Evolutionary conservation across 2,329 filamentous ascomycete genomes (phyloP), one percentile per base, ranked within the genome.

Genomic region (Phaeosphaeria sp.): DNA sequence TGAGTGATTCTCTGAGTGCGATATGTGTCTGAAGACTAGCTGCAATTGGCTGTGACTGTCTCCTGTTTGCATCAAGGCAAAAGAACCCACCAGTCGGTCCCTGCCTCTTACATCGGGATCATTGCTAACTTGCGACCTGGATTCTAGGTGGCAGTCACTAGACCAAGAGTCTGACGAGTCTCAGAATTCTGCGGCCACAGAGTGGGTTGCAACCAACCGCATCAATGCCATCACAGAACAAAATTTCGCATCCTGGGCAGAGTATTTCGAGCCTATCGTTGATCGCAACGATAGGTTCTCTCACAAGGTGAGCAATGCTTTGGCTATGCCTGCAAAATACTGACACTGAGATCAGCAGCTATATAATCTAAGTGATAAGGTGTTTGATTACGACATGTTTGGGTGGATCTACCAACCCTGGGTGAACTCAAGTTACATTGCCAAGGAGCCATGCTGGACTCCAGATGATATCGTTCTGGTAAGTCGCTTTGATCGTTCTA

Each of bases 241-340:
- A 6, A 68, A 68, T 0, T 84, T 81, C 63, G 54, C 65, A 1
- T 70, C 68, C 13, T 83, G 81, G 77, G 43, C 72, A 10, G 76
- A 80, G 33, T 77, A 80, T 27, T 78, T n/a, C 9, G 63, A 59
- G 1, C 56, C 60, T 30, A 22, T 59, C 9, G 5, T 78, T 18
- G 58, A 66, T 15, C 58, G 71, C 30, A 63, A 58, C 1, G 75
- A 78, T 58, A 58, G 66, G 3, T 81, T 79, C 58, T 78, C 78
- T 10, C 60, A 68, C 10, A 68, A 71, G 23, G 60, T 63, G 49
- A 48, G 55, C 9, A 7, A 27, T 5, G 7, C n/a, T 11, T 22
- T 49, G 9, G 23, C 4, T 21, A 15, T 36, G n/a, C n/a, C 3
- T 1, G n/a, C 2, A 3, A 10, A 9, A 2, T n/a, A 17, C 49